Evolutionary conservation across 2,329 filamentous ascomycete species (phyloP), one percentile per base, ranked within the genome.

Genomic region (Exophiala sp.): DNA sequence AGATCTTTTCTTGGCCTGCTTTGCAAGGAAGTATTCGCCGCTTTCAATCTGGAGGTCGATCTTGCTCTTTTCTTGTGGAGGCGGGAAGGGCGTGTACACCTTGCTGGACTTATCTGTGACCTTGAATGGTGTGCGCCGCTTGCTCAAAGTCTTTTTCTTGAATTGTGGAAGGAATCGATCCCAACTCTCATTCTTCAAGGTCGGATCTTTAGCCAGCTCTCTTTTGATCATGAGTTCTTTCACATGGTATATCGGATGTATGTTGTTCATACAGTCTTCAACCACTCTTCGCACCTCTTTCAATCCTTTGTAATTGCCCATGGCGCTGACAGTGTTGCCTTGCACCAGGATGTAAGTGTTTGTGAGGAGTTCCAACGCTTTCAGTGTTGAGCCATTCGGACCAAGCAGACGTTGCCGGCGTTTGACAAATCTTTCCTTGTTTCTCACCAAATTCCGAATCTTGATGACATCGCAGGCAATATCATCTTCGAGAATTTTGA

Each of bases 31-130:
- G 76, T 95, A 99, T 75, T 97, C 92, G 74, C 94, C 92, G 65
- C 84, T 91, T 78, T 99, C 94, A 76, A 99, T 96, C 80, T 99
- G 92, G 72, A 91, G 75, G 73, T 99, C 94, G 65, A 99, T 83
- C 83, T 97, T 99, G 83, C 91, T 96, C 88, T 96, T 96, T 80
- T 99, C 92, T 62, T 91, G 91, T 40, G 91, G 83, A 5, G 94
- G 94, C 45, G 94, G 94, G 85, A 99, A 99, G 8, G 94, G 92
- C 62, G 95, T 99, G 78, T 96, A 99, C 10, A 79, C 74, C 81
- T 96, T 97, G 82, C 92, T 95, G 69, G 78, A 74, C 81, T 99
- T 99, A 78, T 99, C 91, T 50, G 83, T 90, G 68, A 99, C 85
- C 67, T 89, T 90, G 78, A 83, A 83, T 0, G 94, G 95, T 64